Conservation (phyloP, 768 basidiomycete species). For the Auricularia sp. region DNA sequence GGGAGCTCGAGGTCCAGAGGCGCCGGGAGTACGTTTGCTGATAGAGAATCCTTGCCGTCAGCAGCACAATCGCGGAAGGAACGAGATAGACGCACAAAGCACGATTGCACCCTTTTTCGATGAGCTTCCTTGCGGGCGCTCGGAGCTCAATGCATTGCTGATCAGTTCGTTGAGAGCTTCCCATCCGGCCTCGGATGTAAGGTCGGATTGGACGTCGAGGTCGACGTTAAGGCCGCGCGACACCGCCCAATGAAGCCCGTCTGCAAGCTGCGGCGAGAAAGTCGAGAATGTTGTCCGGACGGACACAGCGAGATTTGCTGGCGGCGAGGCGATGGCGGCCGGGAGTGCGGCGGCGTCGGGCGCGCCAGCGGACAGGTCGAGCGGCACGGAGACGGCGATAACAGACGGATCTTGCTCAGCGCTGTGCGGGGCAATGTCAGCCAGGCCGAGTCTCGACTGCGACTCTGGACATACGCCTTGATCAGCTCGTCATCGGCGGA, state of each 20-base stretch:
- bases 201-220: constrained; percentile 50
- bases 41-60: constrained; percentile 3
- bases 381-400: constrained; percentile 51
- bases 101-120: constrained; percentile 43
- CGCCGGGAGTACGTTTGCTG: constrained; percentile 74
- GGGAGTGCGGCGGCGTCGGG: constrained; percentile 26
- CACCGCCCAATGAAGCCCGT: constrained; percentile 57
- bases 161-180: constrained; percentile 67
- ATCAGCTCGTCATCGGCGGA: constrained; percentile 13
- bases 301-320: constrained; percentile 34
- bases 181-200: constrained; percentile 44
- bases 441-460: neutral
- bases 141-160: constrained; percentile 42
- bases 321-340: constrained; percentile 22
- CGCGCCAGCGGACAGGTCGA: constrained; percentile 40
- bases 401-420: constrained; percentile 27
- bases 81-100: constrained; percentile 39
- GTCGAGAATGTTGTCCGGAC: constrained; percentile 48
- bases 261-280: constrained; percentile 37
- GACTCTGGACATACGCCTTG: neutral
- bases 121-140: constrained; percentile 11
- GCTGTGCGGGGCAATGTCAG: constrained; percentile 1
- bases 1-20: constrained; percentile 61
- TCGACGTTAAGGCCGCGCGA: constrained; percentile 54
- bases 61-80: neutral